phyloP scores from a whole-genome alignment of 805 yeast species.

The Lipomyces mesembrius region DNA sequence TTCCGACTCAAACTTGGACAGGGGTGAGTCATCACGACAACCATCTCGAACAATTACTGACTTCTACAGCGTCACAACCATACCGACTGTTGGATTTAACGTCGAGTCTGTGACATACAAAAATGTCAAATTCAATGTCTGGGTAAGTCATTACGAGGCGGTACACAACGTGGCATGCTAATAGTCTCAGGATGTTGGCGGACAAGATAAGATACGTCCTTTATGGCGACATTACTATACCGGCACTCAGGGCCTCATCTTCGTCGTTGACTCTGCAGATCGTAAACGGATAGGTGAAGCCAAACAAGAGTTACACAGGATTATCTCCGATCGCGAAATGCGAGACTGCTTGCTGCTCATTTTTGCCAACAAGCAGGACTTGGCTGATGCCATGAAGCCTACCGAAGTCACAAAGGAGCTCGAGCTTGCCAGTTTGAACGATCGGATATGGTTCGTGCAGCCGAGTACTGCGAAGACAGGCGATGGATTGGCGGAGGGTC shows the following conservation, averaged over 20 bases:
- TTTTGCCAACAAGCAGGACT: conserved; percentile 97
- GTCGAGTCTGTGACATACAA: conserved; percentile 83
- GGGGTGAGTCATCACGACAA: conserved; percentile 10
- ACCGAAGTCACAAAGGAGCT: conserved; percentile 97
- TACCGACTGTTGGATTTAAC: conserved; percentile 73
- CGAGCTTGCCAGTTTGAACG: conserved; percentile 95
- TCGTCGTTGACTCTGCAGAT: conserved; percentile 97
- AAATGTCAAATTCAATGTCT: conserved; percentile 80
- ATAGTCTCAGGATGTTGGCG: conserved; percentile 84
- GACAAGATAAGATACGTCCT: conserved; percentile 98
- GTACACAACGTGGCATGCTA: background rate
- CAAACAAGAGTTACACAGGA: conserved; percentile 96
- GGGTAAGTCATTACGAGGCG: conserved; percentile 49
- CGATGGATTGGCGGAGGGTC: conserved; percentile 97
- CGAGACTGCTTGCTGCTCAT: conserved; percentile 94
- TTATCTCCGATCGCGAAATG: conserved; percentile 97
- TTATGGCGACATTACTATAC: conserved; percentile 99
- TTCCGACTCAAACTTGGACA: conserved; percentile 59
- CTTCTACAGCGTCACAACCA: conserved; percentile 62
- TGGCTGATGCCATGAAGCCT: conserved; percentile 98
- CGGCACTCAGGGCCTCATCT: conserved; percentile 97
- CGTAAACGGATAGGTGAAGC: conserved; percentile 98
- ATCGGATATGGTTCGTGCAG: conserved; percentile 99
- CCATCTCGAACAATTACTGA: background rate
- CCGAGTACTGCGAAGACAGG: conserved; percentile 99